Evolutionary conservation across 2,329 filamentous ascomycete genomes (phyloP), one percentile per base, ranked within the genome.

Genomic region (Rugonectria rugulosa): DNA sequence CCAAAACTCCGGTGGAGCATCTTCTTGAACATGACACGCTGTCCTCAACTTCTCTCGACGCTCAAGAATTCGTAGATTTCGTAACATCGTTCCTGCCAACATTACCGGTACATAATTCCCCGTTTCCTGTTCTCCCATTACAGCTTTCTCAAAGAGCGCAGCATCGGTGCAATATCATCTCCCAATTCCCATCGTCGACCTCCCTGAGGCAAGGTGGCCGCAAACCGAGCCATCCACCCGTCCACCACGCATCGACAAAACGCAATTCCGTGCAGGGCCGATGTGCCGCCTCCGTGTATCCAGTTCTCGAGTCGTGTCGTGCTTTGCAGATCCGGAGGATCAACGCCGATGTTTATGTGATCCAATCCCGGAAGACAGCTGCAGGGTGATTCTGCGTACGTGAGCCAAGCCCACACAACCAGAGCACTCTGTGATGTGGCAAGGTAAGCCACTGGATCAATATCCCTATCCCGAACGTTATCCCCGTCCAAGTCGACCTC

Each of bases 391-490:
- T 66, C 56, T 3, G 66, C 61, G 27, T 71, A 70, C 14, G 62
- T 65, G 11, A 70, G 68, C 67, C 73, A 77, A 0, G 70, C 66
- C 73, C 73, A 77, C 1, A 75, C 59, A 1, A 76, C 65, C 3
- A 73, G 52, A 0, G 72, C 70, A 3, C 68, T 68, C 1, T 66
- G 68, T 0, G 70, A 68, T 0, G 73, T 51, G 2, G 74, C 66
- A 1, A 75, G 65, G 29, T 74, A 71, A 0, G 69, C 60, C 10
- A 76, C 62, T 0, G 75, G 74, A 17, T 77, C 72, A 6, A 70
- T 23, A 4, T 61, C 56, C 8, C 46, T 54, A 6, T 24, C 53
- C 14, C 57, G 64, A 0, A 57, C 52, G 1, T 56, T 60, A 24
- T 63, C 60, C 12, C 55, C 56, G 2, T 61, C 56, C 9, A 63